Evolutionary conservation across 176 grass and related monocot genomes (phyloP).

Genomic region (Lolium rigidum): DNA sequence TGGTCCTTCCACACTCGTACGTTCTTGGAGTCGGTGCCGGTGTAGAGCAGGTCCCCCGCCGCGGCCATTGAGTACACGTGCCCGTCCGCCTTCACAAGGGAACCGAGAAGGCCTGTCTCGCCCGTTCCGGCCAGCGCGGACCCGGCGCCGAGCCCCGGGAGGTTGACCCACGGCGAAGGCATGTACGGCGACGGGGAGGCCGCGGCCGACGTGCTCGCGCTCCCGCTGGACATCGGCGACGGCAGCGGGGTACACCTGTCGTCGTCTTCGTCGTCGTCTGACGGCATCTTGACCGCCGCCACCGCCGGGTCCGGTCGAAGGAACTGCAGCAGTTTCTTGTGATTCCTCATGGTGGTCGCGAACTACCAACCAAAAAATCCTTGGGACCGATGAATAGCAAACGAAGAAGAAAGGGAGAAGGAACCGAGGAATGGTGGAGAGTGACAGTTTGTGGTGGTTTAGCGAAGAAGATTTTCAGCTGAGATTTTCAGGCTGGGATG

Average conservation of each 20-base stretch:
- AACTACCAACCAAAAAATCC: not conserved
- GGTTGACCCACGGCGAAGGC: slow-evolving; percentile 60
- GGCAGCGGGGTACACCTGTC: not conserved
- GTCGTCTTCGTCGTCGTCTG: slow-evolving; percentile 36
- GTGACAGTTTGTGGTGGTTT: not conserved
- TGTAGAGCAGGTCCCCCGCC: slow-evolving; percentile 54
- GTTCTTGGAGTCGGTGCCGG: slow-evolving; percentile 71
- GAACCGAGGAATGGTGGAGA: not conserved
- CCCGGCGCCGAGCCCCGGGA: slow-evolving; percentile 32
- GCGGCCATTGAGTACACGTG: slow-evolving; percentile 73
- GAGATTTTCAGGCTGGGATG: not conserved
- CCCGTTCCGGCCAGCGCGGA: not conserved
- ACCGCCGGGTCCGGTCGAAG: slow-evolving; percentile 46
- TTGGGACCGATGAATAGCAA: not conserved
- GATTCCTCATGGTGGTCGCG: slow-evolving; percentile 42
- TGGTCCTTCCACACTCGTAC: slow-evolving; percentile 70
- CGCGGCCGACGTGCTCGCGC: slow-evolving; percentile 14
- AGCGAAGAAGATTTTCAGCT: not conserved
- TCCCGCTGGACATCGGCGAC: slow-evolving; percentile 19
- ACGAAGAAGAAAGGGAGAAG: not conserved
- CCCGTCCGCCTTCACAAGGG: slow-evolving; percentile 73
- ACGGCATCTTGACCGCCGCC: not conserved
- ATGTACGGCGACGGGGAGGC: slow-evolving; percentile 52
- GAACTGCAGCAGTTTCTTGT: slow-evolving; percentile 55
- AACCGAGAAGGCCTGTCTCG: slow-evolving; percentile 55